These are phyloP conservation scores for Populus deltoides DNA, from an alignment of 345 rosid genomes.

Conservation along the genomic window DNA sequence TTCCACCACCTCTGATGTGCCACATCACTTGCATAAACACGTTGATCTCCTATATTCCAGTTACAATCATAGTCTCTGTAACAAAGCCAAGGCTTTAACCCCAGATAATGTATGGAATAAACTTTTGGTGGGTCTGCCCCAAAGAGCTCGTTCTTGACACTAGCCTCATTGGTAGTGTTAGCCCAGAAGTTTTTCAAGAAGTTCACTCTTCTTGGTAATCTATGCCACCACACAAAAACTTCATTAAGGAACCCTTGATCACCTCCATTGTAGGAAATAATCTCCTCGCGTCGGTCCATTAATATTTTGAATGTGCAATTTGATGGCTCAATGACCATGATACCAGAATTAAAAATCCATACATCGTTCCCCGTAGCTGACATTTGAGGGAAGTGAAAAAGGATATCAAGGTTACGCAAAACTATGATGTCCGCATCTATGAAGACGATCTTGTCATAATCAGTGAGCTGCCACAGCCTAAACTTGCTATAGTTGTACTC, in stretches of 20 bases:
- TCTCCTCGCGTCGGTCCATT: constrained; percentile 57
- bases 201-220: constrained; percentile 76
- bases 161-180: constrained; percentile 61
- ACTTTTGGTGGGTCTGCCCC: constrained; percentile 73
- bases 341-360: constrained; percentile 82
- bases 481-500: constrained; percentile 95
- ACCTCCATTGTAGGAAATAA: constrained; percentile 91
- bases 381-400: constrained; percentile 81
- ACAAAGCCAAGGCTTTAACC: constrained; percentile 86
- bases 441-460: constrained; percentile 80
- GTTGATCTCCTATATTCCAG: constrained; percentile 48
- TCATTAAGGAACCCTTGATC: constrained; percentile 90
- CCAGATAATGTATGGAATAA: constrained; percentile 76
- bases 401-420: constrained; percentile 66
- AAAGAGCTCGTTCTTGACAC: constrained; percentile 67
- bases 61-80: constrained; percentile 94
- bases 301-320: constrained; percentile 70
- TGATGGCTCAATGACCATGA: constrained; percentile 97
- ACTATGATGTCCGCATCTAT: constrained; percentile 87
- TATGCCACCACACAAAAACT: constrained; percentile 88
- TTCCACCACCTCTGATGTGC: constrained; percentile 88
- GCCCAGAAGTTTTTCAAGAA: constrained; percentile 89
- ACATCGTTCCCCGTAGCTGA: constrained; percentile 85
- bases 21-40: constrained; percentile 84
- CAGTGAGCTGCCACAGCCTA: constrained; percentile 83